Conservation (phyloP, 306 rosid species). For the Trifolium dubium region DNA sequence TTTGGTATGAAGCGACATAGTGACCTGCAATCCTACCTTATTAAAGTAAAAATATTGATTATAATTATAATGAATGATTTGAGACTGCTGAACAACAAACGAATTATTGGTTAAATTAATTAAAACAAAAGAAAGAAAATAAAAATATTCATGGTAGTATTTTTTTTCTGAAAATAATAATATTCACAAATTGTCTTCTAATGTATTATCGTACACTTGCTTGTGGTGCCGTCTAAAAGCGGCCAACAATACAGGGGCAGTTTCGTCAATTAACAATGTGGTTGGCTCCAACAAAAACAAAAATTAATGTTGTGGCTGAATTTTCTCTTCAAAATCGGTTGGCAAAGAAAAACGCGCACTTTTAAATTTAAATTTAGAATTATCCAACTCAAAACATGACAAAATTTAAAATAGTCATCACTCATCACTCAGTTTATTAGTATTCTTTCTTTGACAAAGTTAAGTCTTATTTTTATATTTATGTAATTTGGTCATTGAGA, state of each 20-base stretch:
- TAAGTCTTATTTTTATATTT: no score
- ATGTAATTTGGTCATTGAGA: no score
- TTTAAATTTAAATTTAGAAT: conserved; percentile 31
- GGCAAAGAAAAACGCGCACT: conserved; percentile 58
- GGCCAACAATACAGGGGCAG: conserved; percentile 20
- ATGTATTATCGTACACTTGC: not conserved
- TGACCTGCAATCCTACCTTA: conserved; percentile 38
- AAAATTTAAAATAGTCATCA: conserved; percentile 34
- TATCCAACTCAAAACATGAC: not conserved
- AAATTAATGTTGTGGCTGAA: conserved; percentile 36
- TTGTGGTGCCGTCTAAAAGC: not conserved
- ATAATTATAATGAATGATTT: conserved; percentile 18
- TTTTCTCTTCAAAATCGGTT: conserved; percentile 54
- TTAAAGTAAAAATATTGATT: conserved; percentile 33
- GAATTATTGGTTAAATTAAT: not conserved
- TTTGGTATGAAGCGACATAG: conserved; percentile 37
- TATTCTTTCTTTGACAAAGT: no score
- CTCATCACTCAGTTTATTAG: not conserved
- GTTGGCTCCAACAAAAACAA: conserved; percentile 17
- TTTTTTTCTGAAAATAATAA: not conserved
- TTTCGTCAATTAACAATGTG: conserved; percentile 37
- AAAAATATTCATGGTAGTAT: no score
- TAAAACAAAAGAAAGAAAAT: not conserved
- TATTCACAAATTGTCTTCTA: not conserved
- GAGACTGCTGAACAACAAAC: conserved; percentile 43